Evolutionary conservation across 2,329 filamentous ascomycete species (phyloP).

Genomic region (Corniculantispora saksenae): DNA sequence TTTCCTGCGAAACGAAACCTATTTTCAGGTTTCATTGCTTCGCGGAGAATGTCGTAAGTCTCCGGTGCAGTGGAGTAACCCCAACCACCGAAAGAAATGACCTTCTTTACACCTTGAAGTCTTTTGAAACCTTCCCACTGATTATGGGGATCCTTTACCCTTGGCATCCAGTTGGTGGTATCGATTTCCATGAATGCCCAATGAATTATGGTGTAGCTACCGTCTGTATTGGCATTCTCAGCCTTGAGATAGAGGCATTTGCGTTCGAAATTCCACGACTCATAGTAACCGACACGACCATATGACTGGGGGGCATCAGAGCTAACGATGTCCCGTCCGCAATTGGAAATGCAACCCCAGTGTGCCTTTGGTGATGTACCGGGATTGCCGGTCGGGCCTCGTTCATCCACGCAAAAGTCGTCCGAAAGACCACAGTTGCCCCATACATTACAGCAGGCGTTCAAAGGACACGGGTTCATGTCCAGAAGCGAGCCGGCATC

Average conservation of each 20-base stretch:
- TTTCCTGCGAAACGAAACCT: constrained; percentile 31
- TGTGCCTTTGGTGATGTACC: constrained; percentile 25
- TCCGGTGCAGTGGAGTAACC: constrained; percentile 37
- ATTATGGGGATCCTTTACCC: background rate
- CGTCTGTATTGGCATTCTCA: background rate
- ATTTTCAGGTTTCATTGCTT: constrained; percentile 33
- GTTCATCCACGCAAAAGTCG: background rate
- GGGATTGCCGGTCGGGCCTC: constrained; percentile 21
- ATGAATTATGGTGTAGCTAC: background rate
- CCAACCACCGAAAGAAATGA: constrained; percentile 49
- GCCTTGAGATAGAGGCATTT: background rate
- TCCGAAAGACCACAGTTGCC: constrained; percentile 17
- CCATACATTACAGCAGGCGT: constrained; percentile 22
- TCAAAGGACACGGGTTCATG: constrained; percentile 39
- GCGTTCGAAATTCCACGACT: background rate
- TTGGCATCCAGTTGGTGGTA: background rate
- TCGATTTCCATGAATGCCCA: background rate
- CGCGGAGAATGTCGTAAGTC: constrained; percentile 39
- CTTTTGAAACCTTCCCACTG: background rate
- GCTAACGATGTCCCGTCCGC: constrained; percentile 32
- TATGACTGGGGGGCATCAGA: background rate
- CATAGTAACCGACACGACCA: background rate
- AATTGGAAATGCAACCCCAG: constrained; percentile 44
- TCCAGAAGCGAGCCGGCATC: constrained; percentile 31
- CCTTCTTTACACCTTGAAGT: constrained; percentile 29